These are phyloP conservation scores for Pyrenopolyporus hunteri DNA, from an alignment of 495 filamentous ascomycete species.

Conservation along the genomic window DNA sequence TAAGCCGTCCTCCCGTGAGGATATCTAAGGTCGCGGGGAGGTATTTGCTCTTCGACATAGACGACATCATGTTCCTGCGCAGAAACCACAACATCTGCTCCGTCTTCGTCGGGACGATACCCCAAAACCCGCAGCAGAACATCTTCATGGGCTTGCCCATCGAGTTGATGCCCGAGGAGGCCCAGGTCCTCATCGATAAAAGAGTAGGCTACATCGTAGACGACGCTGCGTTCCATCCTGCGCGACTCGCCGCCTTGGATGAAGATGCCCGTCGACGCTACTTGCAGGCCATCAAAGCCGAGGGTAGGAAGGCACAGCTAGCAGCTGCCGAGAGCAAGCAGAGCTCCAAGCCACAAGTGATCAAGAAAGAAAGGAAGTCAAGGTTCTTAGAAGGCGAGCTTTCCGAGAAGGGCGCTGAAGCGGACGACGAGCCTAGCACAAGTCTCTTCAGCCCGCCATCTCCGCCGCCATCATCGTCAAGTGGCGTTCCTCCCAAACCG, in stretches of 20 bases:
- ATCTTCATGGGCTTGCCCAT: constrained; percentile 88
- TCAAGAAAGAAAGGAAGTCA: constrained; percentile 45
- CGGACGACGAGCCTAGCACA: constrained; percentile 36
- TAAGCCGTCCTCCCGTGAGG: constrained; percentile 58
- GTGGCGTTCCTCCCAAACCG: constrained; percentile 2
- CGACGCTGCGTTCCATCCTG: constrained; percentile 69
- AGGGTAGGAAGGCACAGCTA: constrained; percentile 50
- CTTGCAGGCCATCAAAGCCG: constrained; percentile 46
- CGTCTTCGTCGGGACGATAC: constrained; percentile 83
- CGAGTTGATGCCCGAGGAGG: constrained; percentile 91
- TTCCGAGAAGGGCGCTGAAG: constrained; percentile 30
- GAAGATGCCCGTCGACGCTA: constrained; percentile 59
- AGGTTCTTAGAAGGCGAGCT: constrained; percentile 41
- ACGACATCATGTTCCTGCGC: constrained; percentile 80
- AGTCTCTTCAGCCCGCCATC: constrained; percentile 53
- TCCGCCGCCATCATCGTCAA: constrained; percentile 22
- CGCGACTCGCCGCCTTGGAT: constrained; percentile 63
- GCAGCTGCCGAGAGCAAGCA: constrained; percentile 38
- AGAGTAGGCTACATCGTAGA: constrained; percentile 80
- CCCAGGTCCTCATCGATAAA: constrained; percentile 79
- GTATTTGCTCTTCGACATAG: constrained; percentile 88
- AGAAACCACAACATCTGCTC: constrained; percentile 84
- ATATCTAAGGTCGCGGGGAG: constrained; percentile 81
- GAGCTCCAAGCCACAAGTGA: constrained; percentile 17
- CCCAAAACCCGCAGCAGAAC: constrained; percentile 93